phyloP scores from a whole-genome alignment of 805 yeast species.

The Blastobotrys peoriensis region DNA sequence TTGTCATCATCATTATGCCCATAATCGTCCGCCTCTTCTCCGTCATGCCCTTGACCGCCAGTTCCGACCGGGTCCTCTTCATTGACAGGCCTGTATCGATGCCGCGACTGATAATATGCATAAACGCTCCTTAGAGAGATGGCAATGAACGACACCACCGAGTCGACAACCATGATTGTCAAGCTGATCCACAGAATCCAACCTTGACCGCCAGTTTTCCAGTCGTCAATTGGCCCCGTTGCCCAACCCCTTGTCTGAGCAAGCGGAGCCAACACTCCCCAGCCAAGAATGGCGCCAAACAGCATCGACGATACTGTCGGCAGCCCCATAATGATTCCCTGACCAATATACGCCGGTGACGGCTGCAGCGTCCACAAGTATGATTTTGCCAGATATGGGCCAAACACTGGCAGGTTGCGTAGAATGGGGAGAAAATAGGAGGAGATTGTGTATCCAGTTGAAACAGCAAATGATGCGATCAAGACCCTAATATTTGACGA shows the following conservation, averaged over 20 bases:
- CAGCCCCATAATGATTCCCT: slow-evolving; percentile 95
- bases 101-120: slow-evolving; percentile 2
- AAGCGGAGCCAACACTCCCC: slow-evolving; percentile 87
- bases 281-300: slow-evolving; percentile 81
- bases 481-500: slow-evolving; percentile 55
- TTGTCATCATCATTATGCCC: background rate
- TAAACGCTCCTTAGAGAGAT: slow-evolving; percentile 44
- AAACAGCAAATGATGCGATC: slow-evolving; percentile 52
- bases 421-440: slow-evolving; percentile 71
- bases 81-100: background rate
- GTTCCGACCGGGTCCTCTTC: background rate
- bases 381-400: slow-evolving; percentile 48
- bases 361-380: slow-evolving; percentile 90
- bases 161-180: slow-evolving; percentile 90
- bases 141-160: slow-evolving; percentile 70
- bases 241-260: slow-evolving; percentile 76
- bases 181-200: slow-evolving; percentile 95
- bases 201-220: slow-evolving; percentile 93
- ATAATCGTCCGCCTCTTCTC: slow-evolving; percentile 5
- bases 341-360: slow-evolving; percentile 96
- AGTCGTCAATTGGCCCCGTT: slow-evolving; percentile 80
- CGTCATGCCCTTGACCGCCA: background rate
- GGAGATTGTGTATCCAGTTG: slow-evolving; percentile 65
- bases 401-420: slow-evolving; percentile 69
- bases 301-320: slow-evolving; percentile 89